phyloP scores from a whole-genome alignment of 2,329 filamentous ascomycete genomes.

The Apiospora hydei region DNA sequence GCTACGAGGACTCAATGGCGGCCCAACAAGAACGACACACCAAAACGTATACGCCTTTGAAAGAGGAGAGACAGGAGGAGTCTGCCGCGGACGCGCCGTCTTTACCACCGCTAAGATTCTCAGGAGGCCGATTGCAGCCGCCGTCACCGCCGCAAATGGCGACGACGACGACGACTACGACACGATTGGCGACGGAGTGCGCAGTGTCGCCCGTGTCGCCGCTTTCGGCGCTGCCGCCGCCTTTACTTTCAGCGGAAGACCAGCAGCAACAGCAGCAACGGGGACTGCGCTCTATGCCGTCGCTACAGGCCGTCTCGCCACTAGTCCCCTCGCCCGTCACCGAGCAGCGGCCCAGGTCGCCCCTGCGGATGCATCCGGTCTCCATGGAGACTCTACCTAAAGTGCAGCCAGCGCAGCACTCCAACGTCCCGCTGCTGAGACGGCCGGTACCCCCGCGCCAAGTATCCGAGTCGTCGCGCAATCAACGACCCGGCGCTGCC shows the following conservation, averaged over 20 bases:
- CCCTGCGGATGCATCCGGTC: slow-evolving; percentile 1
- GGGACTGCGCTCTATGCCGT: background rate
- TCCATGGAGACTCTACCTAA: background rate
- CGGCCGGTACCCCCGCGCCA: too few species aligned
- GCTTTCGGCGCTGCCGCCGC: too few species aligned
- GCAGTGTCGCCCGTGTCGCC: background rate
- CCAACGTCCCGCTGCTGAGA: background rate
- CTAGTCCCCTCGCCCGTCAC: background rate
- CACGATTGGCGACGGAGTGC: too few species aligned
- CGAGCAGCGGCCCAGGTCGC: background rate
- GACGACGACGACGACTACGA: too few species aligned
- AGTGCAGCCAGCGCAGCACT: background rate
- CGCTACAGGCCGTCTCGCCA: background rate
- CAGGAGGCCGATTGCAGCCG: too few species aligned
- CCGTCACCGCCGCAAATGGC: background rate
- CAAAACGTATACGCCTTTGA: background rate
- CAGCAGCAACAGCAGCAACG: background rate
- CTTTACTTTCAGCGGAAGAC: background rate
- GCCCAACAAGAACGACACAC: background rate
- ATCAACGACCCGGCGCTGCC: too few species aligned
- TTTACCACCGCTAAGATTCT: background rate
- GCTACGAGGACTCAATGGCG: background rate
- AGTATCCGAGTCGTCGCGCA: too few species aligned
- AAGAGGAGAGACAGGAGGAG: background rate
- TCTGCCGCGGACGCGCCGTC: background rate